These are phyloP conservation scores for Berkeleyomyces basicola DNA, from an alignment of 2,329 filamentous ascomycete species.

Conservation along the genomic window DNA sequence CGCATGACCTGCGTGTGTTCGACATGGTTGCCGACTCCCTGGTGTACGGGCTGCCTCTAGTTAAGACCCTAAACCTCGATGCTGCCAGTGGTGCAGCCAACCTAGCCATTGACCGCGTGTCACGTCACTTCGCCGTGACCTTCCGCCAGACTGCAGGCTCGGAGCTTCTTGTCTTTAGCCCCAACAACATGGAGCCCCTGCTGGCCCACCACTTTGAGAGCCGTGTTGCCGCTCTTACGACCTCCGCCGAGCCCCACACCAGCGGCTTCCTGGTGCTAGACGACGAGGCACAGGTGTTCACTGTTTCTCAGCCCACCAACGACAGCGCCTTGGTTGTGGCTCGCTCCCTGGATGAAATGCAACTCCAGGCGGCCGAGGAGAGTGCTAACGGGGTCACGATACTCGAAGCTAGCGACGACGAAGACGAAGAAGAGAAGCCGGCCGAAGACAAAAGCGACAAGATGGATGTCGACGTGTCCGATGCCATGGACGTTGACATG, in stretches of 20 bases:
- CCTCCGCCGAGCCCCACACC: slow-evolving; percentile 29
- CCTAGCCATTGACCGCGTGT: slow-evolving; percentile 52
- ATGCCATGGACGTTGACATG: slow-evolving; percentile 29
- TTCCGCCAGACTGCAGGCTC: slow-evolving; percentile 32
- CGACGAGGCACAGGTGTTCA: slow-evolving; percentile 55
- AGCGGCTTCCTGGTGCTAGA: slow-evolving; percentile 65
- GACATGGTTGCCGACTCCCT: slow-evolving; percentile 68
- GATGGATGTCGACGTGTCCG: slow-evolving; percentile 17
- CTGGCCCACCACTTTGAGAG: slow-evolving; percentile 39
- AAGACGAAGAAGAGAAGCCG: slow-evolving; percentile 21
- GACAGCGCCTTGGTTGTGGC: slow-evolving; percentile 34
- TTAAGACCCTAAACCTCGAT: slow-evolving; percentile 30
- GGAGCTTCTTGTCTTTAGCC: slow-evolving; percentile 50
- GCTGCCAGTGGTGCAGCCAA: slow-evolving; percentile 35
- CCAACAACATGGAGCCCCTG: slow-evolving; percentile 41
- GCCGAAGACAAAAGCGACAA: not conserved
- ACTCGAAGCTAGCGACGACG: slow-evolving; percentile 25
- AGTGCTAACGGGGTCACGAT: slow-evolving; percentile 20
- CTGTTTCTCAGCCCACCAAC: slow-evolving; percentile 41
- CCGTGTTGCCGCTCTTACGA: slow-evolving; percentile 44
- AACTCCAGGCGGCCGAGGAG: slow-evolving; percentile 26
- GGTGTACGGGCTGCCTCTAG: slow-evolving; percentile 38
- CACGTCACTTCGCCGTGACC: slow-evolving; percentile 49
- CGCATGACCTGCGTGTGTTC: slow-evolving; percentile 59
- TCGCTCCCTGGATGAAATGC: slow-evolving; percentile 38